Evolutionary conservation across 2,329 filamentous ascomycete species (phyloP), one percentile per base, ranked within the genome.

Genomic region (Leptographium flavum): DNA sequence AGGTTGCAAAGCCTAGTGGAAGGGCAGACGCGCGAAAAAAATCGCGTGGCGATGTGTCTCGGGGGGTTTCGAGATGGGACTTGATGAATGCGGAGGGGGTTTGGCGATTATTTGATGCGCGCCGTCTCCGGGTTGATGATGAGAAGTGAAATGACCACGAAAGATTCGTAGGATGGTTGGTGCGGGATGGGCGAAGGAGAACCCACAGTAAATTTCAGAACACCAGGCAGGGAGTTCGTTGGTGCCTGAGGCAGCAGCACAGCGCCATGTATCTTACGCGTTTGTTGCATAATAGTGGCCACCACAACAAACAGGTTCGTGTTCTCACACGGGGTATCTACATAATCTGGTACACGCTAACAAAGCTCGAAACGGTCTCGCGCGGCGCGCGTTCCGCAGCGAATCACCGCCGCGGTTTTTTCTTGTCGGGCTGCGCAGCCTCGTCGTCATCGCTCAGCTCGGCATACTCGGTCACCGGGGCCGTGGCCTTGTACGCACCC

Each of bases 391-490:
- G 27, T 11, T 28, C 8, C 25, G 28, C 13, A 28, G 17, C 14
- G 25, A 3, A 27, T 39, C 23, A 76, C 55, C 71, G 66, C 62
- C 72, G 78, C 3, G 64, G 59, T 57, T 65, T 74, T 64, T 79
- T 83, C 30, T 84, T 76, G n/a, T 76, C 78, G 4, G 71, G 74
- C 17, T 69, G 73, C 7, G 76, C 73, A 43, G 78, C 81, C 52
- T 94, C 88, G 15, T 87, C 85, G 56, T 94, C 88, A 60, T 94
- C 90, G 60, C 87, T 93, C 30, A 92, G 56, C 37, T 95, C 85
- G 8, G 84, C 83, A 66, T 93, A 98, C 53, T 95, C 82, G 23
- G 88, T 87, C 54, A 88, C 81, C 0, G 92, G 92, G 65, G 96
- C 90, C 32, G 87, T 96, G 54, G 82, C 74, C 58, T 83, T 83